phyloP scores from a whole-genome alignment of 129 eudicot species.

The Helianthus tuberosus region DNA sequence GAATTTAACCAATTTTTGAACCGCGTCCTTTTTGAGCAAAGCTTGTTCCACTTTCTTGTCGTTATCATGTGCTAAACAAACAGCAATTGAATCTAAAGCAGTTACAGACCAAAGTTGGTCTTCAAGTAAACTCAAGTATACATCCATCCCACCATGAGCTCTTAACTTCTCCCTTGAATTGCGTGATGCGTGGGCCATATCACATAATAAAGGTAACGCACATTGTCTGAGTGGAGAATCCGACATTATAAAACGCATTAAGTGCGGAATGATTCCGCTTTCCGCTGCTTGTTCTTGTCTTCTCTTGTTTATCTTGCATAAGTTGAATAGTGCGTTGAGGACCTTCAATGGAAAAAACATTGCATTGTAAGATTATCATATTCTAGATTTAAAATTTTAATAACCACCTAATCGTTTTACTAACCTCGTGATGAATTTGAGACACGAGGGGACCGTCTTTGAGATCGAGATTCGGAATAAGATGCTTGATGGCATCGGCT shows the following conservation, averaged over 20 bases:
- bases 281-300: constrained; percentile 99
- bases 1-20: constrained; percentile 88
- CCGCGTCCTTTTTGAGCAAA: constrained; percentile 78
- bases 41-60: constrained; percentile 97
- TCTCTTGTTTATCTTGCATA: constrained; percentile 95
- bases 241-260: constrained; percentile 84
- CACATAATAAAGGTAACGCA: constrained; percentile 91
- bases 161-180: constrained; percentile 92
- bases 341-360: constrained; percentile 55
- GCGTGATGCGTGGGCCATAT: constrained; percentile 98
- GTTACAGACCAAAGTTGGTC: constrained; percentile 98
- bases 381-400: background rate
- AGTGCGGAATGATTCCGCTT: constrained; percentile 94
- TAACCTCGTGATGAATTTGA: constrained; percentile 94
- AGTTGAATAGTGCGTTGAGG: constrained; percentile 87
- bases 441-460: constrained; percentile 91
- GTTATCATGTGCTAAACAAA: constrained; percentile 96
- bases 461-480: constrained; percentile 94
- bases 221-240: constrained; percentile 84
- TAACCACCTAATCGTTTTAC: background rate
- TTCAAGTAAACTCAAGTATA: constrained; percentile 90
- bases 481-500: constrained; percentile 91
- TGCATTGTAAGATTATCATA: background rate
- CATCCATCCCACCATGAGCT: constrained; percentile 98
- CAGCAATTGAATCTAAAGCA: constrained; percentile 92